These are phyloP conservation scores for Gossypium schwendimanii DNA, from an alignment of 441 rosid species.

Conservation along the genomic window DNA sequence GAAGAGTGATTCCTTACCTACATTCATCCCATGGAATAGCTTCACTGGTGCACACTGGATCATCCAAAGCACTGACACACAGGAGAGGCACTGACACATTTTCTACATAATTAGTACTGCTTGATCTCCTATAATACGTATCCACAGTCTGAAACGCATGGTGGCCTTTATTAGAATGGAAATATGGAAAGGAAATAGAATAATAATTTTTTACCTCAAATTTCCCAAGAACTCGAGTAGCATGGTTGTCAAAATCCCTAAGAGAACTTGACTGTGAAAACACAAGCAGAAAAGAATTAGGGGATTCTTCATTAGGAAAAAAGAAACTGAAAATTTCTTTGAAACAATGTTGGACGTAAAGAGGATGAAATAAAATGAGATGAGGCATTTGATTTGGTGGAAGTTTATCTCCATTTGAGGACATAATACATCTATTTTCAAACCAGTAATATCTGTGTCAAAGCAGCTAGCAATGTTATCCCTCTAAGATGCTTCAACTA, in stretches of 20 bases:
- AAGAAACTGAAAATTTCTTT: background rate
- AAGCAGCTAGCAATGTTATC: background rate
- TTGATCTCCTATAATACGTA: conserved; percentile 68
- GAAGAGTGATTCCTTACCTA: conserved; percentile 36
- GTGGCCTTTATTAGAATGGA: conserved; percentile 8
- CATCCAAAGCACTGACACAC: conserved; percentile 82
- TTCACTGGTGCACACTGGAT: conserved; percentile 85
- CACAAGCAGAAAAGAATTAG: conserved; percentile 13
- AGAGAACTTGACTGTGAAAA: conserved; percentile 63
- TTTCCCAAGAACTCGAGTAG: conserved; percentile 68
- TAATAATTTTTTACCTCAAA: conserved; percentile 50
- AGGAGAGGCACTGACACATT: conserved; percentile 70
- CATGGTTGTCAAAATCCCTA: conserved; percentile 69
- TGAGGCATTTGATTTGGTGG: background rate
- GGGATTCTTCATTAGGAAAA: background rate
- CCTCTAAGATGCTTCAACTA: background rate
- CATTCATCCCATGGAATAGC: conserved; percentile 97
- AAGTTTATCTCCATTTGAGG: background rate
- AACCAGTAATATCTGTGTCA: background rate
- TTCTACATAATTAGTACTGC: conserved; percentile 53
- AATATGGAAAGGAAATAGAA: conserved; percentile 7
- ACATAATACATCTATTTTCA: background rate
- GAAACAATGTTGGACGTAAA: background rate
- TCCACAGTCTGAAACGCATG: conserved; percentile 65
- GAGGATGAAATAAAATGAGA: background rate